Base-by-base conservation (phyloP, 495 filamentous ascomycete genomes). In the Trichoderma asperelloides region DNA sequence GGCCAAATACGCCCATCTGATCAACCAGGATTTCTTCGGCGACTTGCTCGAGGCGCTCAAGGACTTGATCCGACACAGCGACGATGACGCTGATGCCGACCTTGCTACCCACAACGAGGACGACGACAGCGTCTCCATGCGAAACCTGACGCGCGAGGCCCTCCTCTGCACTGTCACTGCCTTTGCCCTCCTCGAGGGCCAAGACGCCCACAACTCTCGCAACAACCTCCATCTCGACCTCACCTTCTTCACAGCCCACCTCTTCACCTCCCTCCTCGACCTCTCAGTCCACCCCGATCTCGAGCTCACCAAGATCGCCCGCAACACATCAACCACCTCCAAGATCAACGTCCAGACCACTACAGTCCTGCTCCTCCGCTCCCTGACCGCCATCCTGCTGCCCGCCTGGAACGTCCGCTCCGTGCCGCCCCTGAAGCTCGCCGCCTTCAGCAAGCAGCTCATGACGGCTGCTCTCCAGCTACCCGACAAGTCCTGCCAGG, bases 11-110 rank as follows among this genome's bases (percentile, higher is more conserved):
- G 88, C 93, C 21, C 95, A 96, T 74, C 81, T 98, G 21, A 97
- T 98, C 81, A 98, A 98, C 79, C 90, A 97, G 72, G 89, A 98
- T 73, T 97, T 98, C 81, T 98, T 98, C 75, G 95, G 95, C 25
- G 95, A 97, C 75, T 80, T 98, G 43, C 86, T 98, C 23, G 96
- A 97, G 73, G 93, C 91, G 9, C 80, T 98, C 33, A 95, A 95
- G 74, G 96, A 97, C 66, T 83, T 98, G 15, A 93, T 97, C 70
- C 82, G 81, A 12, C 83, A 90, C 67, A 86, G 87, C 64, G 86
- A 90, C 49, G 77, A 73, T 18, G 74, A 74, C 1, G 71, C 69
- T n/a, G 68, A 63, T 11, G 66, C 23, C 5, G 78, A 81, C 2
- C 79, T 79, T 25, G 79, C 77, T 23, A 75, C 75, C 1, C 77